Conservation (phyloP, 495 filamentous ascomycete species). For the Hypomontagnella monticulosa region DNA sequence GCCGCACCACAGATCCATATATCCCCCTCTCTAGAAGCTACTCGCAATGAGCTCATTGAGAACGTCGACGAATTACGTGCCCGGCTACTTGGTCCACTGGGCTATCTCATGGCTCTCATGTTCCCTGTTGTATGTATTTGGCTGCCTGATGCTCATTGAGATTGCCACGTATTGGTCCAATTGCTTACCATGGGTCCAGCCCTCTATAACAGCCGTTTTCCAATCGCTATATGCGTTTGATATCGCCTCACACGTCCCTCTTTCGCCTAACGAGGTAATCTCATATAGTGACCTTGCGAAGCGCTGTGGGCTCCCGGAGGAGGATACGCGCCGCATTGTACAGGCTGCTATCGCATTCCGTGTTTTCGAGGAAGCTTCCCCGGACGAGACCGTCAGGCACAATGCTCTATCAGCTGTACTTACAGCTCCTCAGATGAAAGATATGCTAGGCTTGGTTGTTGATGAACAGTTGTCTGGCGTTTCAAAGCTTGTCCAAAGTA, state of each 20-base stretch:
- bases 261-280: conserved; percentile 17
- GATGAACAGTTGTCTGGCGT: conserved; percentile 53
- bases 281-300: conserved; percentile 51
- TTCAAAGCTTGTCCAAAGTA: conserved; percentile 32
- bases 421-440: conserved; percentile 41
- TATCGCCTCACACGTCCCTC: conserved; percentile 33
- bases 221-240: conserved; percentile 33
- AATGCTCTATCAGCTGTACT: conserved; percentile 47
- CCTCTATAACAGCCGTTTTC: conserved; percentile 26
- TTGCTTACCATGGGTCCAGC: conserved; percentile 18
- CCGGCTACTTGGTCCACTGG: conserved; percentile 33
- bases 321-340: conserved; percentile 53
- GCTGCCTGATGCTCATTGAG: not conserved
- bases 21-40: conserved; percentile 18
- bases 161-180: not conserved
- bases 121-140: conserved; percentile 26
- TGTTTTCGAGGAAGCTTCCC: conserved; percentile 57
- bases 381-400: conserved; percentile 55
- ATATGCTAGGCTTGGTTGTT: conserved; percentile 48
- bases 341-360: conserved; percentile 58
- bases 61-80: conserved; percentile 36
- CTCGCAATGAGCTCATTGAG: conserved; percentile 33
- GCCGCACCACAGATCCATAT: conserved; percentile 18
- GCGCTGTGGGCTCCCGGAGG: conserved; percentile 42
- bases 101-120: conserved; percentile 19